A percentile compares a stretch with the other conserved stretches of the same genome.
Conservation (phyloP, 768 basidiomycete species). For the Cystobasidium ongulense region DNA sequence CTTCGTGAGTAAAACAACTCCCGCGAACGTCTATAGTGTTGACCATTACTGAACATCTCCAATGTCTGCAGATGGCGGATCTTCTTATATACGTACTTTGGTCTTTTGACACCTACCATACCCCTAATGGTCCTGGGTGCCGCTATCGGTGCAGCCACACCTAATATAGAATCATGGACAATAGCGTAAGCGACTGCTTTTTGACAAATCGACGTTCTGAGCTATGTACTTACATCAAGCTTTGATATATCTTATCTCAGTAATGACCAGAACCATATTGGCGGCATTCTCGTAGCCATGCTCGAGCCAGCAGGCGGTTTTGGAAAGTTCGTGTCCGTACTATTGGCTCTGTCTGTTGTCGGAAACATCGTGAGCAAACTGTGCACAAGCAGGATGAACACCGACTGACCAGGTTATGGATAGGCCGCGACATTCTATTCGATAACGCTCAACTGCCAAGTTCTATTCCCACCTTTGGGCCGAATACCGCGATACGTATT, state of each 20-base stretch:
- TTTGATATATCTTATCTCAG: constrained; percentile 45
- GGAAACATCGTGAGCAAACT: constrained; percentile 47
- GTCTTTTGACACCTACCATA: constrained; percentile 42
- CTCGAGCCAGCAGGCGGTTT: constrained; percentile 48
- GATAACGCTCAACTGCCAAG: constrained; percentile 50
- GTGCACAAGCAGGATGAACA: neutral
- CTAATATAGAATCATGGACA: constrained; percentile 48
- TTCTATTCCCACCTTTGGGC: constrained; percentile 49
- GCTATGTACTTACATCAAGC: too few species aligned
- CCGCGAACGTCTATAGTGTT: too few species aligned
- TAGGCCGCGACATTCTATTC: constrained; percentile 52
- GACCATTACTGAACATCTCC: neutral
- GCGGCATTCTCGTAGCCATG: constrained; percentile 50
- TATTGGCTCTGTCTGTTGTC: constrained; percentile 47
- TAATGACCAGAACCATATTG: constrained; percentile 45
- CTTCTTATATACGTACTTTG: constrained; percentile 48
- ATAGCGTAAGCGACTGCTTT: constrained; percentile 49
- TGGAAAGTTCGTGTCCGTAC: constrained; percentile 51
- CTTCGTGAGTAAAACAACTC: neutral
- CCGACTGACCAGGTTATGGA: neutral
- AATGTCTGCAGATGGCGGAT: constrained; percentile 45
- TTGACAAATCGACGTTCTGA: too few species aligned
- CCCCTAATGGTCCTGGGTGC: neutral
- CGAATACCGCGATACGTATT: constrained; percentile 47
- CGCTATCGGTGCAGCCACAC: constrained; percentile 34